Evolutionary conservation across 306 rosid species (phyloP).

Genomic region (Trifolium pratense): DNA sequence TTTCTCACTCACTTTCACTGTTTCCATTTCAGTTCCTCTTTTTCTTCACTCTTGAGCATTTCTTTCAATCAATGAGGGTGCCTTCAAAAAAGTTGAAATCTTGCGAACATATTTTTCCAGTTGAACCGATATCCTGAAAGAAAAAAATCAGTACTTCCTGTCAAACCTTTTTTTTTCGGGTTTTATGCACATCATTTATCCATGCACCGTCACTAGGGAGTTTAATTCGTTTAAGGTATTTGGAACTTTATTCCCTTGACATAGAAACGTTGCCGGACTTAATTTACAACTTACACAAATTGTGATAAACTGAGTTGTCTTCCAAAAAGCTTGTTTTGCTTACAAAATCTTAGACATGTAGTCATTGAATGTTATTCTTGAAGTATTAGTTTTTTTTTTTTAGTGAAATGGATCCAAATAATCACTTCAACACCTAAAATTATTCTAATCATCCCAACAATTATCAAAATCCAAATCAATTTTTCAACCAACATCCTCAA

Average conservation of each 20-base stretch:
- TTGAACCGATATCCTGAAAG: neutral
- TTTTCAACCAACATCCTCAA: too few relatives aligned
- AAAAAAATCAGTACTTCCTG: neutral
- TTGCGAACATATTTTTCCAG: neutral
- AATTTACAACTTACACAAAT: neutral
- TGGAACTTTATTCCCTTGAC: neutral
- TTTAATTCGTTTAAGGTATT: slow-evolving; percentile 16
- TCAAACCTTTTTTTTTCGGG: neutral
- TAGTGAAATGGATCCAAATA: too few relatives aligned
- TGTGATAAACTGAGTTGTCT: neutral
- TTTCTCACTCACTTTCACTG: too few relatives aligned
- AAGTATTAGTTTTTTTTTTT: too few relatives aligned
- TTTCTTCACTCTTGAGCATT: too few relatives aligned
- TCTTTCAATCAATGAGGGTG: neutral
- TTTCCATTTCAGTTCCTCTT: too few relatives aligned
- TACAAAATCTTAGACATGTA: slow-evolving; percentile 18
- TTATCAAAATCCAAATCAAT: too few relatives aligned
- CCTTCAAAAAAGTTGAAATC: neutral
- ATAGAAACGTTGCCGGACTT: neutral
- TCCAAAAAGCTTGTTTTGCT: neutral
- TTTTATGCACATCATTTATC: neutral
- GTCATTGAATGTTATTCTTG: too few relatives aligned
- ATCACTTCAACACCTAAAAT: too few relatives aligned
- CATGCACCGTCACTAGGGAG: neutral
- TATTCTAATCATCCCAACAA: too few relatives aligned